Base-by-base conservation (phyloP, 148 eudicot species). In the Vaccinium myrtillus region DNA sequence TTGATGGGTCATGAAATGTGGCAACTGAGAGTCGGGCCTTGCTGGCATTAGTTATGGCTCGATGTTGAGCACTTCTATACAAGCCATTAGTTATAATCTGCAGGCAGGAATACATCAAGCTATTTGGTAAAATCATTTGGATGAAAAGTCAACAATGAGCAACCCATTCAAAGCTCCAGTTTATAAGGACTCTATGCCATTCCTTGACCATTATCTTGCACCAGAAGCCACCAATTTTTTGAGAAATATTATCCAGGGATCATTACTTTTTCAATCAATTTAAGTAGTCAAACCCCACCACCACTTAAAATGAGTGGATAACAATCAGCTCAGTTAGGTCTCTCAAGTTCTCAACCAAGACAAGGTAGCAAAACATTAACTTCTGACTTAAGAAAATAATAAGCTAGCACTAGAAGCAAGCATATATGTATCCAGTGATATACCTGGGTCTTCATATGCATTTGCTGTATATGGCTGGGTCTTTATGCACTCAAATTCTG, bases 21-120 rank as follows among this genome's bases (percentile, higher is more conserved):
- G 98, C 98, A 83, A 97, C 96, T 83, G 98, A 97, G 58, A 95
- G 91, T 32, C 99, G 88, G 11, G 98, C 87, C 80, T 79, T 91
- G 81, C 83, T 91, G 63, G 91, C 86, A 75, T 97, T 97, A 23
- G 98, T 97, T 74, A 94, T 81, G 11, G 98, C 99, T 48, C 98
- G 90, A 82, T 97, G 99, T 84, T 83, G 73, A 82, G 94, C 86
- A 86, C 99, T 97, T 86, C 59, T 93, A 84, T 94, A 95, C 71
- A 89, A 89, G 51, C 99, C 98, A 85, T 97, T 97, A n/a, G 98
- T 95, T 84, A 97, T 93, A 50, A 95, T 91, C 99, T 96, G 88
- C 83, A 83, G 74, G 69, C 73, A 74, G 74, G 32, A 6, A 19
- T 25, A 30, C 75, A 81, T 61, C 39, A 81, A 19, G 63, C n/a